A percentile compares a stretch with the other conserved stretches of the same genome.
Evolutionary conservation across 2,329 filamentous ascomycete genomes (phyloP).

Genomic region (Talaromyces atroroseus): DNA sequence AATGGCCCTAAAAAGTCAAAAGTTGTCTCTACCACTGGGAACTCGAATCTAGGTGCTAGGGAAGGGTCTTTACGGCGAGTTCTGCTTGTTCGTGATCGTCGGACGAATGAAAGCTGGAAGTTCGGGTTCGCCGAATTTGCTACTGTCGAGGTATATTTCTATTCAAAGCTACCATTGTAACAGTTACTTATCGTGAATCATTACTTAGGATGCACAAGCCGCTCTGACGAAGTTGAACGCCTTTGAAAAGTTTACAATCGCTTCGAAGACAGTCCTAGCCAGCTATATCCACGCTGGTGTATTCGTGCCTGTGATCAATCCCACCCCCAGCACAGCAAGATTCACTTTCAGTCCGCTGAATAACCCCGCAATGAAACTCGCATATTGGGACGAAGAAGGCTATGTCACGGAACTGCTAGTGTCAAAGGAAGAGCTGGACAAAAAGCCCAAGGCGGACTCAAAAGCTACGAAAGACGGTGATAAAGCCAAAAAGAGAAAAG

Average conservation of each 20-base stretch:
- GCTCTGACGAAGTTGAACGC: slow-evolving; percentile 67
- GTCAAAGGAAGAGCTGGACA: slow-evolving; percentile 46
- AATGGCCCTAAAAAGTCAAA: slow-evolving; percentile 38
- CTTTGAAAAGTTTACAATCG: slow-evolving; percentile 71
- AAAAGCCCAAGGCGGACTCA: slow-evolving; percentile 22
- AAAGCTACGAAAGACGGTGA: slow-evolving; percentile 37
- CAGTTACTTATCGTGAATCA: slow-evolving; percentile 8
- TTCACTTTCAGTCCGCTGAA: slow-evolving; percentile 67
- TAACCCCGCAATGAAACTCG: slow-evolving; percentile 62
- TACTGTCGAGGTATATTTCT: slow-evolving; percentile 51
- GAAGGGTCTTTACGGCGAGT: slow-evolving; percentile 71
- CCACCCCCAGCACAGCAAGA: slow-evolving; percentile 51
- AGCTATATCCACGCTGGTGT: slow-evolving; percentile 80
- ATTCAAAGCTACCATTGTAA: not conserved
- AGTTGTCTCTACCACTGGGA: slow-evolving; percentile 51
- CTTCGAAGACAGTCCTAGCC: slow-evolving; percentile 63
- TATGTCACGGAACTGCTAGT: slow-evolving; percentile 63
- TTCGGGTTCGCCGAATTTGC: slow-evolving; percentile 84
- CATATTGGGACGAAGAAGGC: slow-evolving; percentile 70
- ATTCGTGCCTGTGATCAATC: slow-evolving; percentile 67
- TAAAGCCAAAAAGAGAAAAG: slow-evolving; percentile 44
- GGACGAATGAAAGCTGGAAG: slow-evolving; percentile 66
- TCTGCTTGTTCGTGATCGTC: slow-evolving; percentile 68
- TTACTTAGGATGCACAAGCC: slow-evolving; percentile 58
- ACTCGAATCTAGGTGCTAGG: slow-evolving; percentile 62